phyloP scores from a whole-genome alignment of 148 eudicot genomes.

The Rhododendron henanense region DNA sequence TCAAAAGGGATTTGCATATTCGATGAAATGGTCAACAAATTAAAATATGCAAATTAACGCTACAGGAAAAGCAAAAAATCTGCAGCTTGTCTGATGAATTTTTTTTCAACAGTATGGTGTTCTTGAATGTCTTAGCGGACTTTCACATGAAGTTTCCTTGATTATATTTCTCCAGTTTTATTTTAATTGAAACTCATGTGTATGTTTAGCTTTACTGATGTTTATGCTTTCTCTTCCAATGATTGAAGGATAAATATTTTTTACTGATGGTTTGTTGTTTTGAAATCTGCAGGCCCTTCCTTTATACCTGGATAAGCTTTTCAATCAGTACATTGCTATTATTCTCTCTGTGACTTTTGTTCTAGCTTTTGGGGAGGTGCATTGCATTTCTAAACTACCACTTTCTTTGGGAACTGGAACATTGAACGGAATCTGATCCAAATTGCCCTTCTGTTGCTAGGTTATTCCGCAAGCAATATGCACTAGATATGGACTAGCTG shows the following conservation, averaged over 20 bases:
- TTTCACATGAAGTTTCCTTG: neutral
- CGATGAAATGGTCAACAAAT: neutral
- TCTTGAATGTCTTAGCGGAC: neutral
- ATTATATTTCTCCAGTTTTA: neutral
- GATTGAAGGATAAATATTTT: neutral
- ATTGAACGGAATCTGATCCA: neutral
- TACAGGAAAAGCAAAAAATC: neutral
- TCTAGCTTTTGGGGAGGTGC: slow-evolving; percentile 79
- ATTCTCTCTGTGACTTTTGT: slow-evolving; percentile 87
- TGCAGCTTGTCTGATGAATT: neutral
- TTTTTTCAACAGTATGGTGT: neutral
- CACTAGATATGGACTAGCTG: slow-evolving; percentile 88
- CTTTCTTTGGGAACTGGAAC: neutral
- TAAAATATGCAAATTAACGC: too few species aligned
- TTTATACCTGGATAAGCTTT: slow-evolving; percentile 77
- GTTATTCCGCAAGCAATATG: slow-evolving; percentile 97
- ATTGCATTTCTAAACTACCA: slow-evolving; percentile 1
- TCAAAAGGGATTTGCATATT: neutral
- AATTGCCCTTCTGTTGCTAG: slow-evolving; percentile 36
- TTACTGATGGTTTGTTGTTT: slow-evolving; percentile 11
- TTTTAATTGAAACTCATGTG: neutral
- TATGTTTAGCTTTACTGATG: neutral
- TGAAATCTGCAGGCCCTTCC: slow-evolving; percentile 78
- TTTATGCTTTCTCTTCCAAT: neutral
- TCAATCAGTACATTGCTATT: slow-evolving; percentile 82